Conservation (phyloP, 179 eudicot genomes). For the Silene vulgaris region DNA sequence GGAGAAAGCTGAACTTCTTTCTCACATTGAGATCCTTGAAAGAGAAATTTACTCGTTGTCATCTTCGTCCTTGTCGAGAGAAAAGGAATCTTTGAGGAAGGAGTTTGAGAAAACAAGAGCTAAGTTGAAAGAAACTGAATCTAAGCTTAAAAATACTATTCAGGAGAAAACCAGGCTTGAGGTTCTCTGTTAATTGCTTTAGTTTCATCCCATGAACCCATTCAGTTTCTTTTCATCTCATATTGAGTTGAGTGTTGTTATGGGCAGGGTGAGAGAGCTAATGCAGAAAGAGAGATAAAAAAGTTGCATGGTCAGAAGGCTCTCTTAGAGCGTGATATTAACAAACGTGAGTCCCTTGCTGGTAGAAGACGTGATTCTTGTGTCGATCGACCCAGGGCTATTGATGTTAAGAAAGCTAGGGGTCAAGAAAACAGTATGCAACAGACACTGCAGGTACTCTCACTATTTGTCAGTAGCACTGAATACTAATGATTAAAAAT, state of each 20-base stretch:
- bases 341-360: constrained; percentile 65
- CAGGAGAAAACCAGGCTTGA: constrained; percentile 97
- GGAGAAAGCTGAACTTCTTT: constrained; percentile 52
- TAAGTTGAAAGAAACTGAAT: constrained; percentile 75
- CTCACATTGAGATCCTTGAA: constrained; percentile 56
- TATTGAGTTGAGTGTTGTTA: constrained; percentile 13
- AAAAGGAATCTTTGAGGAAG: constrained; percentile 80
- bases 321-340: constrained; percentile 81
- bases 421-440: constrained; percentile 40
- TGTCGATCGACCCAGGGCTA: constrained; percentile 53
- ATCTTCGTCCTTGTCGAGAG: constrained; percentile 63
- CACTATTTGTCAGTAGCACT: not conserved
- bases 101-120: constrained; percentile 82
- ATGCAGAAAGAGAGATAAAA: constrained; percentile 76
- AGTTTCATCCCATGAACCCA: constrained; percentile 12
- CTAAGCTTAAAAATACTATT: constrained; percentile 69
- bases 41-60: constrained; percentile 59
- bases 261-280: constrained; percentile 82
- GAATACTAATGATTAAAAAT: not conserved
- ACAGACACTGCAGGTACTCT: constrained; percentile 51
- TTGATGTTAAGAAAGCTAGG: constrained; percentile 55
- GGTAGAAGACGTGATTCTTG: constrained; percentile 72
- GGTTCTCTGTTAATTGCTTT: constrained; percentile 39
- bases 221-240: not conserved
- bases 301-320: constrained; percentile 66